phyloP scores from a whole-genome alignment of 2,329 filamentous ascomycete species.

The Trichoderma gracile region DNA sequence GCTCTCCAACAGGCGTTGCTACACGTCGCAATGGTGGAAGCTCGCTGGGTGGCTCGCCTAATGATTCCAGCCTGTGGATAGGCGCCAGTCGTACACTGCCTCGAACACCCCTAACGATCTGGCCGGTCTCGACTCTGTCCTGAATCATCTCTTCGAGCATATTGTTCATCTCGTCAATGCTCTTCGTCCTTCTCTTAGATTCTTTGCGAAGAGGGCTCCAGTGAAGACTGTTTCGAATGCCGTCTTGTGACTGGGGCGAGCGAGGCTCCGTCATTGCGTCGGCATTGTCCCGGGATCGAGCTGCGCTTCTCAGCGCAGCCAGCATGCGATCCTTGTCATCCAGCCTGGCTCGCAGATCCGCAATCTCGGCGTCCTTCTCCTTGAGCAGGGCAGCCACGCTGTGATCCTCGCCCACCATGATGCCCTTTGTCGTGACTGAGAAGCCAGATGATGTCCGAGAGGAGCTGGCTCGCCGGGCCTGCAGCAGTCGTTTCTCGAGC shows the following conservation, averaged over 20 bases:
- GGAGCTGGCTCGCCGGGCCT: conserved; percentile 86
- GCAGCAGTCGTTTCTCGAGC: conserved; percentile 85
- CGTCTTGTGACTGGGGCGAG: conserved; percentile 33
- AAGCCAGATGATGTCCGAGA: conserved; percentile 80
- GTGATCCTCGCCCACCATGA: conserved; percentile 75
- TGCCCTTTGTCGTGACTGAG: conserved; percentile 59
- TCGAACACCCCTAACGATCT: conserved; percentile 65
- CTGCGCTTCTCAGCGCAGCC: conserved; percentile 77
- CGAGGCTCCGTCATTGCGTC: conserved; percentile 51
- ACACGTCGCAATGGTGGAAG: conserved; percentile 46
- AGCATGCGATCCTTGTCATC: conserved; percentile 97
- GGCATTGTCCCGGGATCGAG: conserved; percentile 80
- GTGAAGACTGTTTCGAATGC: conserved; percentile 20
- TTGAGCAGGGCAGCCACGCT: conserved; percentile 70
- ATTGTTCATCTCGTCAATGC: conserved; percentile 87
- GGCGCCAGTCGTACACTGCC: conserved; percentile 65
- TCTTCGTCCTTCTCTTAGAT: conserved; percentile 61
- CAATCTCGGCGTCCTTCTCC: conserved; percentile 92
- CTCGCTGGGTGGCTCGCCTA: conserved; percentile 39
- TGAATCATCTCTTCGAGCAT: conserved; percentile 97
- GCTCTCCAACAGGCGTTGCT: conserved; percentile 35
- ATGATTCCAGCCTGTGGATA: conserved; percentile 45
- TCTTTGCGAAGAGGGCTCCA: conserved; percentile 32
- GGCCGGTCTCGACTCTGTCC: conserved; percentile 76
- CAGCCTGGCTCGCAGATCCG: conserved; percentile 80